A percentile compares a stretch with the other conserved stretches of the same genome.
Evolutionary conservation across 2,329 filamentous ascomycete genomes (phyloP).

Genomic region (Colletotrichum musicola): DNA sequence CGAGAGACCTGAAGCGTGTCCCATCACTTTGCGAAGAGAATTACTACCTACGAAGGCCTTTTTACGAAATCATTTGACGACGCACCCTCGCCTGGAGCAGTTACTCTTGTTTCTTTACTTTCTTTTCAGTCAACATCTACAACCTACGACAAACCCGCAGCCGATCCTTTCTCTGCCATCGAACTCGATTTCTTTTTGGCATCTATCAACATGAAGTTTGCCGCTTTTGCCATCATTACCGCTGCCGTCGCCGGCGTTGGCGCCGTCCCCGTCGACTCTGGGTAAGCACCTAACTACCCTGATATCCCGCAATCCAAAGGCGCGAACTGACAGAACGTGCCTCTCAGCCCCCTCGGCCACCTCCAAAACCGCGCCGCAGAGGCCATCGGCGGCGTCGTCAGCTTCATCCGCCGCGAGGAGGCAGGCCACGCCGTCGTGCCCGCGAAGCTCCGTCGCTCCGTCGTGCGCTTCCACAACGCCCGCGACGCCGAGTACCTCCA

Average conservation of each 20-base stretch:
- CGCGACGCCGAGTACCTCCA: constrained; percentile 21
- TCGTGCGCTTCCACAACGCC: constrained; percentile 25
- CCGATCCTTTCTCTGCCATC: background rate
- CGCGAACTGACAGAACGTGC: background rate
- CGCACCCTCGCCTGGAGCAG: constrained; percentile 3
- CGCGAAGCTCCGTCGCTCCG: constrained; percentile 9
- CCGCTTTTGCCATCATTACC: constrained; percentile 20
- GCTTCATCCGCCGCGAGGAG: constrained; percentile 32
- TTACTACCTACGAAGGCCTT: background rate
- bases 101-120: background rate
- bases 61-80: background rate
- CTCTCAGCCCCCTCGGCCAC: constrained; percentile 11
- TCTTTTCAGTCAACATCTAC: no score
- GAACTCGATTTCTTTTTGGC: no score
- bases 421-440: constrained; percentile 13
- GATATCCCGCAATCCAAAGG: background rate
- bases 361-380: constrained; percentile 30
- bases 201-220: constrained; percentile 27
- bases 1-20: constrained; percentile 14
- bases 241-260: constrained; percentile 20
- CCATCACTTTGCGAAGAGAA: background rate
- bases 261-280: constrained; percentile 25
- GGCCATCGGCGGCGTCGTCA: constrained; percentile 29
- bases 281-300: background rate
- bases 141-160: background rate